Percentiles rank a stretch among this genome's conserved stretches.
Evolutionary conservation across 176 grass and related monocot species (phyloP).

Genomic region (Eleusine indica): DNA sequence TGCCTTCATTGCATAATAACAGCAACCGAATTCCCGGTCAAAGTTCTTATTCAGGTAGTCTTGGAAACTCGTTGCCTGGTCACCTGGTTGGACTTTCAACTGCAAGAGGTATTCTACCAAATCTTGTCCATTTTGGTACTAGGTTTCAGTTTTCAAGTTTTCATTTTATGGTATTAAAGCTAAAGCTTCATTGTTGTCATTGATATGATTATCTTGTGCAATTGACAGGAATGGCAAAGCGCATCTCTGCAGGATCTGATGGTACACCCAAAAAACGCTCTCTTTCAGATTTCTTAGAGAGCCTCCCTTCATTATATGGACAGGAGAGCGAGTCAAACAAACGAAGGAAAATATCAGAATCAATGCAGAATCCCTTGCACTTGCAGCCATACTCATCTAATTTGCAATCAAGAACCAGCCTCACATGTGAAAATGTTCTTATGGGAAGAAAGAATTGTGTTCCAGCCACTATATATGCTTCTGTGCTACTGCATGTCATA

Average conservation of each 20-base stretch:
- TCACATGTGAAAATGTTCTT: slow-evolving; percentile 68
- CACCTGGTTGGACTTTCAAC: slow-evolving; percentile 47
- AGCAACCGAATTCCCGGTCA: slow-evolving; percentile 37
- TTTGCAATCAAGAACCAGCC: slow-evolving; percentile 47
- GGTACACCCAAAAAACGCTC: slow-evolving; percentile 59
- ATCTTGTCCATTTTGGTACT: not conserved
- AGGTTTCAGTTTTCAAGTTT: not conserved
- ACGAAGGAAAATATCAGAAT: slow-evolving; percentile 65
- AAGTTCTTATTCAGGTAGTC: slow-evolving; percentile 39
- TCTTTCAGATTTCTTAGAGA: slow-evolving; percentile 64
- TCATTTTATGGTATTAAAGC: not conserved
- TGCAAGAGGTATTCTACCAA: slow-evolving; percentile 36
- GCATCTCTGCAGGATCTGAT: slow-evolving; percentile 42
- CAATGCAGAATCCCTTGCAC: slow-evolving; percentile 34
- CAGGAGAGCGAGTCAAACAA: slow-evolving; percentile 56
- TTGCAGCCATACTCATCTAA: slow-evolving; percentile 50
- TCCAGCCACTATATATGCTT: slow-evolving; percentile 70
- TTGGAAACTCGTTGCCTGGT: slow-evolving; percentile 36
- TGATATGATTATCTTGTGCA: slow-evolving; percentile 37
- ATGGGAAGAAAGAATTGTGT: slow-evolving; percentile 64
- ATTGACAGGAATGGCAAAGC: slow-evolving; percentile 46
- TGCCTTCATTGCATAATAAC: slow-evolving; percentile 42
- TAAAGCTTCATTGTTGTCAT: slow-evolving; percentile 2
- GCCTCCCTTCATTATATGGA: slow-evolving; percentile 67
- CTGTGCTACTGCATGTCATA: slow-evolving; percentile 82